Conservation (phyloP, 805 yeast species). For the Yarrowia phangngaensis region DNA sequence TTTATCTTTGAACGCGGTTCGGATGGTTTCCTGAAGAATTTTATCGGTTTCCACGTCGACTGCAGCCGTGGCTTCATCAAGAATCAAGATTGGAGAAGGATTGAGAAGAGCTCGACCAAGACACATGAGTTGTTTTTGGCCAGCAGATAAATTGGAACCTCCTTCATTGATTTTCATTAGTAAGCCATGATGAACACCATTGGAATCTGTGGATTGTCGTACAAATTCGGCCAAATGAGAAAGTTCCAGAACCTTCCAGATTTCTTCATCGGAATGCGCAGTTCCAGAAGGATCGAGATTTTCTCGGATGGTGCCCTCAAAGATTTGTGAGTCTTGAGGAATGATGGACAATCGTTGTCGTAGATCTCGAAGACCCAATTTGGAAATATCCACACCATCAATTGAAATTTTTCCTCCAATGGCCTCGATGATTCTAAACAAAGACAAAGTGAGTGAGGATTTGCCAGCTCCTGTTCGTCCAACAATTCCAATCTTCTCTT, state of each 20-base stretch:
- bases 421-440: constrained; percentile 58
- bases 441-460: constrained; percentile 71
- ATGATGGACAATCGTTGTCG: constrained; percentile 58
- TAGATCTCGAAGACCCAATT: constrained; percentile 53
- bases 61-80: constrained; percentile 80
- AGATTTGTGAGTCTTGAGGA: constrained; percentile 67
- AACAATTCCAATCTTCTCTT: constrained; percentile 77
- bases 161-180: constrained; percentile 58
- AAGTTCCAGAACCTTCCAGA: constrained; percentile 58
- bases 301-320: constrained; percentile 57
- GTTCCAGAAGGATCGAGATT: constrained; percentile 61
- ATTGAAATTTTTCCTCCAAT: constrained; percentile 49
- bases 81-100: constrained; percentile 60
- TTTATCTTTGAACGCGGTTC: constrained; percentile 58
- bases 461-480: constrained; percentile 92
- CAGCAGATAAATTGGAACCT: constrained; percentile 74
- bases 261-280: constrained; percentile 46
- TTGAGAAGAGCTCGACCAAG: constrained; percentile 73
- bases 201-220: constrained; percentile 27
- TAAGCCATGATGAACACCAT: constrained; percentile 41
- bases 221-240: constrained; percentile 53
- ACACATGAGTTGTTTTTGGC: constrained; percentile 77
- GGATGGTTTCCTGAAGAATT: constrained; percentile 70
- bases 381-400: constrained; percentile 53
- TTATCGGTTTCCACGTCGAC: constrained; percentile 77